Evolutionary conservation across 805 yeast genomes (phyloP).

Genomic region (Yamadazyma kitorensis): DNA sequence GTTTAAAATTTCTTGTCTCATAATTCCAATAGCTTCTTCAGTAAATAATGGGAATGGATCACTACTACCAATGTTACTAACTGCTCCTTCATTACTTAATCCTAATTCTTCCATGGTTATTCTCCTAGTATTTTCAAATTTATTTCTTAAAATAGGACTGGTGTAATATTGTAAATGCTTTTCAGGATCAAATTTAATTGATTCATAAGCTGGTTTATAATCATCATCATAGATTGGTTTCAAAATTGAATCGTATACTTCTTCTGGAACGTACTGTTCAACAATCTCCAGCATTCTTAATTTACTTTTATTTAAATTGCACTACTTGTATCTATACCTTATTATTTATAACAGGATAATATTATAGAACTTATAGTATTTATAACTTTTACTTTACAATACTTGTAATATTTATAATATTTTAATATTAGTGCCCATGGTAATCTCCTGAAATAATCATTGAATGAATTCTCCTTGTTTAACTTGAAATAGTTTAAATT

Average conservation of each 20-base stretch:
- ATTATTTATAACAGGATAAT: no score
- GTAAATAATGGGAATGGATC: constrained; percentile 26
- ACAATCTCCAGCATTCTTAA: no score
- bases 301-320: no score
- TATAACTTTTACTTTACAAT: no score
- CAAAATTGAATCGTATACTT: constrained; percentile 29
- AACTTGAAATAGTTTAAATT: no score
- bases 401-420: no score
- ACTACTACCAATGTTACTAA: constrained; percentile 38
- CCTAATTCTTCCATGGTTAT: constrained; percentile 39
- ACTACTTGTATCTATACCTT: no score
- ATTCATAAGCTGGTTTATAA: constrained; percentile 4
- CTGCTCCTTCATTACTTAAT: constrained; percentile 41
- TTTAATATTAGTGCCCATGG: no score
- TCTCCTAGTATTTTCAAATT: constrained; percentile 28
- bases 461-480: no score
- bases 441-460: no score
- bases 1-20: constrained; percentile 22
- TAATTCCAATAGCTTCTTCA: constrained; percentile 23
- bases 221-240: constrained; percentile 19
- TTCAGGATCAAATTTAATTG: constrained; percentile 14
- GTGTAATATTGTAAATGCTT: constrained; percentile 18
- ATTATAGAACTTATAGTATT: no score
- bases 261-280: constrained; percentile 30
- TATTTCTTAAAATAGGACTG: constrained; percentile 26